Percentiles rank a stretch among this genome's conserved stretches.
phyloP scores from a whole-genome alignment of 179 eudicot species.

The Camellia oleifera region DNA sequence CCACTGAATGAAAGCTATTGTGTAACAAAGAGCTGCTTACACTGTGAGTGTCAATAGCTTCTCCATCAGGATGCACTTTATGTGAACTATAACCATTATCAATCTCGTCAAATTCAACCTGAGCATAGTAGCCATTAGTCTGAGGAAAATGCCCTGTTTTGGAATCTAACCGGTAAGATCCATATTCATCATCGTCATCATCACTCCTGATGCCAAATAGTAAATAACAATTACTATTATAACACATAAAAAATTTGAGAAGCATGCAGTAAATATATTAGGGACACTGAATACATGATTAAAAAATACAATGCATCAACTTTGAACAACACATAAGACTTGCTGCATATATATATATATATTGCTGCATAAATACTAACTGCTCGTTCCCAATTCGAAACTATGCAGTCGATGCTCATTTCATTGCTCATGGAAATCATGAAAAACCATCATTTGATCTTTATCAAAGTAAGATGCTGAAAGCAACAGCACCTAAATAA shows the following conservation, averaged over 20 bases:
- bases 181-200: constrained; percentile 62
- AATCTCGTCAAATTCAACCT: constrained; percentile 39
- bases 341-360: background rate
- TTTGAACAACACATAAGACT: background rate
- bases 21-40: constrained; percentile 42
- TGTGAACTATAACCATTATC: constrained; percentile 45
- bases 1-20: constrained; percentile 44
- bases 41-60: constrained; percentile 39
- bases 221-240: constrained; percentile 17
- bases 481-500: constrained; percentile 1
- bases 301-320: background rate
- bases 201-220: constrained; percentile 52
- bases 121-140: constrained; percentile 49
- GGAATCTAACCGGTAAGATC: constrained; percentile 45
- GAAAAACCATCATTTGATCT: background rate
- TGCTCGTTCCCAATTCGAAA: background rate
- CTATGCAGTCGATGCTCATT: background rate
- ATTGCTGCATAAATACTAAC: background rate
- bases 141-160: constrained; percentile 36
- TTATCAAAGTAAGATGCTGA: background rate
- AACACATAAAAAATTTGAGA: background rate
- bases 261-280: too few relatives aligned
- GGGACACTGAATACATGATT: background rate
- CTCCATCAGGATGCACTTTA: constrained; percentile 56
- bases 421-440: background rate